These are phyloP conservation scores for Tylopilus sp. DNA, from an alignment of 1,284 basidiomycete genomes.

Conservation along the genomic window DNA sequence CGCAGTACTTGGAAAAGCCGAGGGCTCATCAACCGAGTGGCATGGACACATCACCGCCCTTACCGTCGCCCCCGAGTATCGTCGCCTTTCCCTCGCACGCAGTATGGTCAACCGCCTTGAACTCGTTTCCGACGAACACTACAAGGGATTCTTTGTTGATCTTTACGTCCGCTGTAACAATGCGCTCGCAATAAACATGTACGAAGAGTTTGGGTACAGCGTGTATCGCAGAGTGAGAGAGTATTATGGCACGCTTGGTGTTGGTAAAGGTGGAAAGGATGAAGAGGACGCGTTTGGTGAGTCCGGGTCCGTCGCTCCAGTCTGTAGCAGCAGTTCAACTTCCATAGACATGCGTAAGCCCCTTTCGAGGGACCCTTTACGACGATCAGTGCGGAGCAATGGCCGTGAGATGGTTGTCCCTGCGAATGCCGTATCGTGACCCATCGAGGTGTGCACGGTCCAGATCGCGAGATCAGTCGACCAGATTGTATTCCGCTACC, in stretches of 20 bases:
- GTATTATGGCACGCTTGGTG: slow-evolving; percentile 78
- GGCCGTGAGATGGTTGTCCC: slow-evolving; percentile 72
- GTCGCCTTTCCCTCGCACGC: slow-evolving; percentile 76
- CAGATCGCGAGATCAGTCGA: neutral
- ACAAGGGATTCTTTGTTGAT: slow-evolving; percentile 84
- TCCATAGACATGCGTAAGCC: slow-evolving; percentile 84
- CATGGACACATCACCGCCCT: slow-evolving; percentile 91
- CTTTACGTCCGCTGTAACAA: slow-evolving; percentile 87
- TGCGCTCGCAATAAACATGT: slow-evolving; percentile 74
- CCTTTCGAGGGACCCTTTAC: slow-evolving; percentile 58
- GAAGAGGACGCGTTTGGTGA: slow-evolving; percentile 90
- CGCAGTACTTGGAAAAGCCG: slow-evolving; percentile 82
- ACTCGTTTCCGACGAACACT: slow-evolving; percentile 70
- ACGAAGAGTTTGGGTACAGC: slow-evolving; percentile 83
- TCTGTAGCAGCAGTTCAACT: slow-evolving; percentile 6
- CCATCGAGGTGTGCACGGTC: slow-evolving; percentile 8
- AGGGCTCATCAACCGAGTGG: slow-evolving; percentile 70
- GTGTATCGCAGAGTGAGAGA: slow-evolving; percentile 82
- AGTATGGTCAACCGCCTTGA: slow-evolving; percentile 83
- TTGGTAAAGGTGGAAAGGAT: slow-evolving; percentile 64
- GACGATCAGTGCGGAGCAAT: slow-evolving; percentile 65
- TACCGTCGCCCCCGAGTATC: slow-evolving; percentile 88
- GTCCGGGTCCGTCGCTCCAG: slow-evolving; percentile 32
- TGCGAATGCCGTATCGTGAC: slow-evolving; percentile 62
- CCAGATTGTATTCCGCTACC: slow-evolving; percentile 11